Conservation (phyloP, 345 rosid species). For the Dovyalis caffra region DNA sequence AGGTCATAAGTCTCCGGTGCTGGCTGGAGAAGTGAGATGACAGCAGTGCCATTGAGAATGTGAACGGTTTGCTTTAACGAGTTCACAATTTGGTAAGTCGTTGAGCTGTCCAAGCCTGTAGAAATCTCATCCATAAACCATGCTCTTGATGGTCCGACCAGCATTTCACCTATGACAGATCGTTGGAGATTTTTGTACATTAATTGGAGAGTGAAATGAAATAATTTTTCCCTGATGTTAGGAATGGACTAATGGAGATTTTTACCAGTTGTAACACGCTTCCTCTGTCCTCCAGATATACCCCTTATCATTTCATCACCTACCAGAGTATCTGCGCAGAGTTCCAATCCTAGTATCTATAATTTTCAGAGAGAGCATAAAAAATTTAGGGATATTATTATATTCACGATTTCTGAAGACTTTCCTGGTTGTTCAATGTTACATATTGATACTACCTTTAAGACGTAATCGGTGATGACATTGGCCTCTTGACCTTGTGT, state of each 20-base stretch:
- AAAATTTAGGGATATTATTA: not conserved
- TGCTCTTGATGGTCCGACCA: slow-evolving; percentile 67
- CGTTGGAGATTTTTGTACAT: no score
- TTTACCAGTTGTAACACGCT: slow-evolving; percentile 79
- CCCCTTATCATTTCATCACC: slow-evolving; percentile 79
- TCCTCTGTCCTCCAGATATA: slow-evolving; percentile 80
- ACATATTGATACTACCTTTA: slow-evolving; percentile 48
- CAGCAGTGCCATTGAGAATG: slow-evolving; percentile 57
- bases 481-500: slow-evolving; percentile 51
- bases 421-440: not conserved
- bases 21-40: slow-evolving; percentile 77
- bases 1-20: slow-evolving; percentile 72
- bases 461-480: slow-evolving; percentile 70
- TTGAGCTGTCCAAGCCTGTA: slow-evolving; percentile 79
- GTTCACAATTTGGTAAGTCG: slow-evolving; percentile 71
- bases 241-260: not conserved
- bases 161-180: slow-evolving; percentile 64
- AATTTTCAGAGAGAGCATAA: slow-evolving; percentile 11
- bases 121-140: slow-evolving; percentile 80
- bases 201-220: not conserved
- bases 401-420: not conserved
- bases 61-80: slow-evolving; percentile 69
- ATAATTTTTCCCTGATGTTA: not conserved
- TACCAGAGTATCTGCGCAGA: slow-evolving; percentile 66
- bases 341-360: slow-evolving; percentile 69